These are phyloP conservation scores for Coprinellus micaceus DNA, from an alignment of 768 basidiomycete genomes.

Conservation along the genomic window DNA sequence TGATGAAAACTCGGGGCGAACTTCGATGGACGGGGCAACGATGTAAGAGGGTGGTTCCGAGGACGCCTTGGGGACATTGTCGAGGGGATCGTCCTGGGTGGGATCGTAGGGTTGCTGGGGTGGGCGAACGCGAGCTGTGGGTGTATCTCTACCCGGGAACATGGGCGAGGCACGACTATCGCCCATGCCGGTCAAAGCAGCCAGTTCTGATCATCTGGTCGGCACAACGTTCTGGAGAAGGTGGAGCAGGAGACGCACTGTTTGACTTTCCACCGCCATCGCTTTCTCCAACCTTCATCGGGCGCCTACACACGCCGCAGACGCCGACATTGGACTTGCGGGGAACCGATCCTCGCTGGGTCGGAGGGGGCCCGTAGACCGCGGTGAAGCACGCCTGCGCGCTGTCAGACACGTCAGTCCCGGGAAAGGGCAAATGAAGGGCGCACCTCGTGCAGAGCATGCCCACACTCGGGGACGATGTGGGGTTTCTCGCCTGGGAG, in stretches of 20 bases:
- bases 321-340: conserved; percentile 84
- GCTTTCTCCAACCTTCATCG: conserved; percentile 93
- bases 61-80: conserved; percentile 47
- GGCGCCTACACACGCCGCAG: conserved; percentile 93
- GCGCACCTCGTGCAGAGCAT: conserved; percentile 89
- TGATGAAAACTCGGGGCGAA: conserved; percentile 87
- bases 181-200: conserved; percentile 88
- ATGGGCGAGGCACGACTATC: conserved; percentile 50
- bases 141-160: conserved; percentile 70
- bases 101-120: conserved; percentile 55
- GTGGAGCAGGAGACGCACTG: conserved; percentile 52
- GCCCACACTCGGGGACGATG: conserved; percentile 95
- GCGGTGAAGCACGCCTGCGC: conserved; percentile 90
- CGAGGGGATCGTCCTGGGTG: conserved; percentile 82
- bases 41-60: conserved; percentile 63
- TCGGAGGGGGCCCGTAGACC: conserved; percentile 87
- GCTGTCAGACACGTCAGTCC: conserved; percentile 9
- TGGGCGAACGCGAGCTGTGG: conserved; percentile 38
- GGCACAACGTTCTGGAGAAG: conserved; percentile 4
- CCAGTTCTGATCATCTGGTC: conserved; percentile 62
- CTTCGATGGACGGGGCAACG: conserved; percentile 89
- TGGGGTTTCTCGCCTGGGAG: conserved; percentile 96
- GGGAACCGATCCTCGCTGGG: conserved; percentile 50
- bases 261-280: conserved; percentile 84
- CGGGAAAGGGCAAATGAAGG: conserved; percentile 7